These are phyloP conservation scores for Entophlyctis luteolus DNA, from an alignment of 192 early-diverging fungal genomes.

Conservation along the genomic window DNA sequence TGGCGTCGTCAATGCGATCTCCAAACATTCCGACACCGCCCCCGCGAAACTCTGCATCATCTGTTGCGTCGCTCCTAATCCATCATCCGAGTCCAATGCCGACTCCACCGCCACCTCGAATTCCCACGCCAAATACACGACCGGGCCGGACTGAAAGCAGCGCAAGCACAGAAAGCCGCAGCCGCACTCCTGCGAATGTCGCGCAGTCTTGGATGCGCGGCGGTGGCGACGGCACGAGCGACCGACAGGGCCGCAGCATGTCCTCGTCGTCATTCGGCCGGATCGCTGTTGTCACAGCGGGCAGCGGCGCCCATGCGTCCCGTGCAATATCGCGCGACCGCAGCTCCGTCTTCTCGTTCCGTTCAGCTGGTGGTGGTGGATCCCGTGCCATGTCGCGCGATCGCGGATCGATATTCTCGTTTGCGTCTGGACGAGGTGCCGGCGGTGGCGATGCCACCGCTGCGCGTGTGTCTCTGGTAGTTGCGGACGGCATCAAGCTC, in stretches of 20 bases:
- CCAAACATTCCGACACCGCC: no score
- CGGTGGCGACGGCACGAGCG: background rate
- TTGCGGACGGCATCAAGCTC: slow-evolving; percentile 5
- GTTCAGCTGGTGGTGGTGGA: background rate
- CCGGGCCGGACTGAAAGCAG: no score
- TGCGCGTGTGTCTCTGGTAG: background rate
- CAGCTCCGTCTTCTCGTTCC: background rate
- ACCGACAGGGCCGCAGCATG: background rate
- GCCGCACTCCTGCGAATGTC: no score
- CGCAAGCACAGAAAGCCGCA: no score
- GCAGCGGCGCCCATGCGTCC: background rate
- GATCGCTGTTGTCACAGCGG: background rate
- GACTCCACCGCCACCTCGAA: no score
- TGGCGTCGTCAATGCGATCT: no score
- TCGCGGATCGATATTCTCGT: background rate
- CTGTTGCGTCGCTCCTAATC: no score
- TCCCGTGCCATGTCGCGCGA: background rate
- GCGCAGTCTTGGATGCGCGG: background rate
- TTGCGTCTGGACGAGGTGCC: background rate
- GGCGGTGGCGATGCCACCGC: background rate
- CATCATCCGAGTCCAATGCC: no score
- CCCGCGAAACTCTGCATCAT: no score
- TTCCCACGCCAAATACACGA: no score
- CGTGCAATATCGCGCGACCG: background rate
- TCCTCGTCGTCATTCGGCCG: background rate